A percentile compares a stretch with the other conserved stretches of the same genome.
These are phyloP conservation scores for Saprolegnia parasitica DNA, from an alignment of 352 stramenopile genomes.

Conservation along the genomic window DNA sequence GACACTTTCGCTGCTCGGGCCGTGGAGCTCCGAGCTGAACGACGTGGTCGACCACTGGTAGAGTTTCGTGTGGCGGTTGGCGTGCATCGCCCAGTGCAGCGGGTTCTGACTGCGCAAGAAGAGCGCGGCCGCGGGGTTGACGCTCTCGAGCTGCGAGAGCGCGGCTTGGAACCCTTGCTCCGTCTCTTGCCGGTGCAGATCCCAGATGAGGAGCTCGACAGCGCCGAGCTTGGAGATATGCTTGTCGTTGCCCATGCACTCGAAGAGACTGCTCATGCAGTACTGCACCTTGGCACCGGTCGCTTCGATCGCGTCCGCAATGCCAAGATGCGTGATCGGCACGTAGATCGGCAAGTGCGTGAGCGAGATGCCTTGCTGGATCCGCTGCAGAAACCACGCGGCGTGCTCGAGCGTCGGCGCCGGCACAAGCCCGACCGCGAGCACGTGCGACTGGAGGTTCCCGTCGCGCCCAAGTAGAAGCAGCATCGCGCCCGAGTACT, in stretches of 20 bases:
- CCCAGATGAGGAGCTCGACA: conserved; percentile 58
- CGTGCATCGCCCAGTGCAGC: conserved; percentile 50
- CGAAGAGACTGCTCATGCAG: conserved; percentile 59
- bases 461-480: conserved; percentile 63
- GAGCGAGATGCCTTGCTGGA: conserved; percentile 49
- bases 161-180: conserved; percentile 52
- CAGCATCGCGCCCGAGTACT: conserved; percentile 58
- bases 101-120: conserved; percentile 59
- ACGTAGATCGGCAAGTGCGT: conserved; percentile 55
- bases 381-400: conserved; percentile 64
- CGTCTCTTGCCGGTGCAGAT: conserved; percentile 51
- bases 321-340: conserved; percentile 50
- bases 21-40: conserved; percentile 48
- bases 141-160: conserved; percentile 44
- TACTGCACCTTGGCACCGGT: conserved; percentile 68
- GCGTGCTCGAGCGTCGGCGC: conserved; percentile 62
- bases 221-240: conserved; percentile 61
- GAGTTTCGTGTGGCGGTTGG: conserved; percentile 50
- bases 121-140: conserved; percentile 47
- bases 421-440: conserved; percentile 65
- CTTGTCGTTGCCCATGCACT: conserved; percentile 67
- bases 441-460: conserved; percentile 57
- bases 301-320: conserved; percentile 49
- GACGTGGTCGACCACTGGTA: conserved; percentile 68
- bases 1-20: conserved; percentile 53